Evolutionary conservation across 176 grass and related monocot genomes (phyloP), one percentile per base, ranked within the genome.

Genomic region (Zoysia japonica): DNA sequence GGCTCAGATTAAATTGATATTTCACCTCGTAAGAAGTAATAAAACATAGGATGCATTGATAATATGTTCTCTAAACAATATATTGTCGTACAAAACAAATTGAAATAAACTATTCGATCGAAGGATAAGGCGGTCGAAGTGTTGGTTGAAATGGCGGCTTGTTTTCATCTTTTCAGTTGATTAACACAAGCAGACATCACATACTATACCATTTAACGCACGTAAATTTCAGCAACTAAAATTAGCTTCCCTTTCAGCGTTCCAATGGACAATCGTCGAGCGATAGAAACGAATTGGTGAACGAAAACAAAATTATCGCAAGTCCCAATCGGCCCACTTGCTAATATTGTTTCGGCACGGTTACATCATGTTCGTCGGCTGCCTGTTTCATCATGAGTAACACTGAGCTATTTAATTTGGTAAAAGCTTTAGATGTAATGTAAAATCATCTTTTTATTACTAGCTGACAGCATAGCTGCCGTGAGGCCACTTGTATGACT

Each of bases 271-370:
- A 84, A 80, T 70, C 47, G 61, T 57, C 59, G 4, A 2, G 40
- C 61, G 46, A 43, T 48, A 67, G 3, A 10, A 10, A 20, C 17
- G 53, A 74, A 66, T 14, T 79, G 62, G 49, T 69, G 71, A 68
- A 71, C 60, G n/a, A 68, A 56, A 67, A 52, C 28, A 47, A 77
- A 28, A 11, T 52, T 46, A 37, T 65, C 52, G 10, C 67, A 17
- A 37, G 7, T 9, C 70, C 75, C 67, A 88, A 61, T 53, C 37
- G 46, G 13, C 80, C 75, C 70, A 80, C 69, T 88, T 88, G 86
- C 63, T 49, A 74, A 49, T 47, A 47, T 75, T 79, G 16, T 53
- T 45, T 20, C 52, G 45, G 11, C 38, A 73, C 37, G 17, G 38
- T 50, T 64, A 68, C 65, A 75, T 80, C 54, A 38, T 14, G 35